Conservation (phyloP, 2,329 filamentous ascomycete genomes). For the Sporothrix pallida region DNA sequence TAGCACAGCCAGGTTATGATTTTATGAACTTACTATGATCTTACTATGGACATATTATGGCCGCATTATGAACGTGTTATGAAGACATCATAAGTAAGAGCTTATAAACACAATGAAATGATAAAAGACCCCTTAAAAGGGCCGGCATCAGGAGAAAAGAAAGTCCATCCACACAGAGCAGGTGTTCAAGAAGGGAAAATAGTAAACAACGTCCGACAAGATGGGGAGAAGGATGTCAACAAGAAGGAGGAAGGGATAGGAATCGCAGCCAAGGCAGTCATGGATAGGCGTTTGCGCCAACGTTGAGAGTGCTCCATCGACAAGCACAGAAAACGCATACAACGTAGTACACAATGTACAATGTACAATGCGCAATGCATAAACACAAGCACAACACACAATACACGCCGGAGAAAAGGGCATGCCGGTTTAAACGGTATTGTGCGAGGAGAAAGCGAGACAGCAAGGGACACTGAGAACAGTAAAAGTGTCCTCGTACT, state of each 20-base stretch:
- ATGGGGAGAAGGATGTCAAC: not conserved
- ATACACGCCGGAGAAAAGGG: not conserved
- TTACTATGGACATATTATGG: no score
- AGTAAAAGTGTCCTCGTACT: not conserved
- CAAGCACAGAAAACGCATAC: no score
- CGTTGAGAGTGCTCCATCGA: no score
- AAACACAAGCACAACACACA: no score
- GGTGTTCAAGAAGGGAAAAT: not conserved
- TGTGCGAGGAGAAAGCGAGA: not conserved
- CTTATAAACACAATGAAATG: not conserved
- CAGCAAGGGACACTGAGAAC: not conserved
- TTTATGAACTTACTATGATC: no score
- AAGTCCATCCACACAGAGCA: conserved; percentile 15
- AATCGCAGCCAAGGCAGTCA: no score
- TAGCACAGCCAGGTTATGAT: no score
- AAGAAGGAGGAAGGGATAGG: not conserved
- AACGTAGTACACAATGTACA: no score
- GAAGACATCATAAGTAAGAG: not conserved
- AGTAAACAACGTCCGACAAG: not conserved
- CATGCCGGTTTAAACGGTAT: not conserved
- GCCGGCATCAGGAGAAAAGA: conserved; percentile 1
- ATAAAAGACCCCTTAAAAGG: not conserved
- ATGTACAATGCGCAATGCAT: no score
- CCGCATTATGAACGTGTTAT: no score
- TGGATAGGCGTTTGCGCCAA: no score